These are phyloP conservation scores for Knoxdaviesia capensis DNA, from an alignment of 2,329 filamentous ascomycete species.

Conservation along the genomic window DNA sequence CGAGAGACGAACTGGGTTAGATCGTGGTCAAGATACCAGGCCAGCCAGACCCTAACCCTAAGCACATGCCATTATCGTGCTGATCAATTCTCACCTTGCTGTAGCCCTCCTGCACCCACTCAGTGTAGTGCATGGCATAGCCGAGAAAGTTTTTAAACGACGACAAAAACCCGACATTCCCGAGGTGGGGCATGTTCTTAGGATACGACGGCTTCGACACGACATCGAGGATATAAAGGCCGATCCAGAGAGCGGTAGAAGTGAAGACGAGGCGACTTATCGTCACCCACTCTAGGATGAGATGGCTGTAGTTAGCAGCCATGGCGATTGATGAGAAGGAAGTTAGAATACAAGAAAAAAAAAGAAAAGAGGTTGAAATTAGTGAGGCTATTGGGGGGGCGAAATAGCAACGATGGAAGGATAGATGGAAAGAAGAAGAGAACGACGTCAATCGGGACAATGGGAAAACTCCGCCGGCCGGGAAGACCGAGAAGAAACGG, in stretches of 20 bases:
- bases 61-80: background rate
- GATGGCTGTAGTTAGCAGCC: background rate
- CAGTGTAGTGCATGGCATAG: slow-evolving; percentile 16
- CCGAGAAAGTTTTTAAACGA: slow-evolving; percentile 18
- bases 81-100: slow-evolving; percentile 12
- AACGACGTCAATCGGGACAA: background rate
- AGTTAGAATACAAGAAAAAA: too few species aligned
- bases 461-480: too few species aligned
- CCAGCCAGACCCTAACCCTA: background rate
- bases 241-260: slow-evolving; percentile 13
- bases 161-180: slow-evolving; percentile 16
- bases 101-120: slow-evolving; percentile 22
- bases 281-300: slow-evolving; percentile 12
- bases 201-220: slow-evolving; percentile 18
- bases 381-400: too few species aligned
- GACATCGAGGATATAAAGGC: slow-evolving; percentile 18
- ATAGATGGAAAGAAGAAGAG: background rate
- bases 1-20: background rate
- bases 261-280: slow-evolving; percentile 9
- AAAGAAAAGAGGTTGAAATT: too few species aligned
- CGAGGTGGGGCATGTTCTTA: slow-evolving; percentile 18
- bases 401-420: background rate
- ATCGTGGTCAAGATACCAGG: background rate
- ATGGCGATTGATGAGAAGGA: background rate
- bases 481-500: too few species aligned